phyloP scores from a whole-genome alignment of 257 asterid species.

The Craterostigma plantagineum region DNA sequence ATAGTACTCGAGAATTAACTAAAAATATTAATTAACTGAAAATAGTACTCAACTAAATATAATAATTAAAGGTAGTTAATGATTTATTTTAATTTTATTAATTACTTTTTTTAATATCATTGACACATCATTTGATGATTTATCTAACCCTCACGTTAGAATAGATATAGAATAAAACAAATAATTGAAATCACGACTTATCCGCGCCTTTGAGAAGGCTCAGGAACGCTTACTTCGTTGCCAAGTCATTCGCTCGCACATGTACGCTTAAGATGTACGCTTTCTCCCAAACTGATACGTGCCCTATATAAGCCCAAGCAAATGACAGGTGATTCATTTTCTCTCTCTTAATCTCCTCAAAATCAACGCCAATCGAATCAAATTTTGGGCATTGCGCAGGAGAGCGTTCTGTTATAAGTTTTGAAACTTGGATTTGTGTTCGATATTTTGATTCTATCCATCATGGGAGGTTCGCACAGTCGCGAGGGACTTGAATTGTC shows the following conservation, averaged over 20 bases:
- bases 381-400: not conserved
- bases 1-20: no score
- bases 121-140: no score
- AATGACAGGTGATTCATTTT: not conserved
- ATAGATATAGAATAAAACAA: no score
- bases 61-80: no score
- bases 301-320: not conserved
- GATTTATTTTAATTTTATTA: no score
- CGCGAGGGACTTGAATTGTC: constrained; percentile 92
- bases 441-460: constrained; percentile 3
- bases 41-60: no score
- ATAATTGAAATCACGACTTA: not conserved
- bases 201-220: not conserved
- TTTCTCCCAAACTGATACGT: not conserved
- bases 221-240: not conserved
- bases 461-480: constrained; percentile 89
- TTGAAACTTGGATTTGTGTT: not conserved
- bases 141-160: no score
- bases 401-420: no score
- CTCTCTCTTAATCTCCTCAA: constrained; percentile 15
- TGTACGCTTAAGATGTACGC: not conserved
- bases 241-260: not conserved
- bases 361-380: constrained; percentile 14
- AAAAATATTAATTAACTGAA: no score
- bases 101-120: no score